Evolutionary conservation across 2,329 filamentous ascomycete genomes (phyloP).

Genomic region (Cladophialophora yegresii): DNA sequence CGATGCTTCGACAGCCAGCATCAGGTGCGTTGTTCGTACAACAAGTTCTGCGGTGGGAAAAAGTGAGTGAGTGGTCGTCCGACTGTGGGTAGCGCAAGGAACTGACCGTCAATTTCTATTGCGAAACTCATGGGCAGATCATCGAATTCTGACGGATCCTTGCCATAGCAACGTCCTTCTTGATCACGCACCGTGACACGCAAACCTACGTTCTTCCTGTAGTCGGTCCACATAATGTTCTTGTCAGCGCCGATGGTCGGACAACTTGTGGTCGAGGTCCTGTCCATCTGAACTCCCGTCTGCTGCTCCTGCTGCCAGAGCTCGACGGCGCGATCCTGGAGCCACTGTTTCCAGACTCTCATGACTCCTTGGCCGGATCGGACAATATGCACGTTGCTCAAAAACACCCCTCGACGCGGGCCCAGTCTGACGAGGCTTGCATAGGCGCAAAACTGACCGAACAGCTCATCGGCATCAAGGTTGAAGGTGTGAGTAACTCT

Average conservation of each 20-base stretch:
- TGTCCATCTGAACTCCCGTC: slow-evolving; percentile 23
- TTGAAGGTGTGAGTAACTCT: slow-evolving; percentile 61
- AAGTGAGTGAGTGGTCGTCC: not conserved
- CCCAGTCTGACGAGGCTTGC: slow-evolving; percentile 69
- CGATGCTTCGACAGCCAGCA: slow-evolving; percentile 67
- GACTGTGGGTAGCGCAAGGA: slow-evolving; percentile 7
- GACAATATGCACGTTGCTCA: slow-evolving; percentile 65
- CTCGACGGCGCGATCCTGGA: slow-evolving; percentile 50
- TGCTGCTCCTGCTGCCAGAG: slow-evolving; percentile 37
- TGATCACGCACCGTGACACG: slow-evolving; percentile 64
- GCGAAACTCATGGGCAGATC: slow-evolving; percentile 69
- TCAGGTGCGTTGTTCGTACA: slow-evolving; percentile 63
- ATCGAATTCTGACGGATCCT: slow-evolving; percentile 45
- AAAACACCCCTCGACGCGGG: slow-evolving; percentile 62
- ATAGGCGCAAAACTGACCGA: slow-evolving; percentile 71
- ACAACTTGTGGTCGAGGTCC: slow-evolving; percentile 30
- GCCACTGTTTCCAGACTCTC: slow-evolving; percentile 72
- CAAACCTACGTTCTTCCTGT: slow-evolving; percentile 65
- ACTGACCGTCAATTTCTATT: slow-evolving; percentile 70
- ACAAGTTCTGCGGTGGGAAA: slow-evolving; percentile 60
- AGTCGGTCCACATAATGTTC: slow-evolving; percentile 68
- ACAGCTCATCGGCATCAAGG: slow-evolving; percentile 70
- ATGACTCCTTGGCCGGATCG: slow-evolving; percentile 61
- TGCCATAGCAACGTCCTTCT: slow-evolving; percentile 40
- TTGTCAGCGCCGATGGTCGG: slow-evolving; percentile 39